Base-by-base conservation (phyloP, 345 rosid genomes). In the Camelina sativa region DNA sequence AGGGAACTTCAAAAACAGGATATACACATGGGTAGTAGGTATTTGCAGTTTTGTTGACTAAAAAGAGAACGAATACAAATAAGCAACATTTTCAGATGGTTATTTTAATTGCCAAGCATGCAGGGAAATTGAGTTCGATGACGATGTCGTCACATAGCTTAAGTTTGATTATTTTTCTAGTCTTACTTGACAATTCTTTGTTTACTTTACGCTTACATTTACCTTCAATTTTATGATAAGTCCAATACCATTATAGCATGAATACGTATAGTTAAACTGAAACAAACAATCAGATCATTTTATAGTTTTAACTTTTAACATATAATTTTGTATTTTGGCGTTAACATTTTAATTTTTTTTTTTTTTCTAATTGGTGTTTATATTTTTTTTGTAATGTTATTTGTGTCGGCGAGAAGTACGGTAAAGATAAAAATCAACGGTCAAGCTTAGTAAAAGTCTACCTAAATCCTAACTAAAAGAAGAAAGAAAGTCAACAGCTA, bases 381-480 rank as follows among this genome's bases (percentile, higher is more conserved):
- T 0, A 28, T 25, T 25, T 47, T 7, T 34, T 34, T 47, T 2
- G 15, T 16, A 16, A 48, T 17, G 0, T 28, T 4, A 4, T 16
- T 25, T 52, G 11, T 32, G 57, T 64, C 11, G 46, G 77, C 65
- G 50, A 64, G 19, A 73, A 53, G 56, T 16, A 47, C 22, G 72
- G 77, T 54, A 73, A 41, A 59, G 43, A 15, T 32, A 13, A 46
- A 34, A 28, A 28, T 56, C 65, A 65, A 73, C 32, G 15, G 15
- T 30, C 70, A 54, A 19, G 37, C 67, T 38, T 40, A 52, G 13
- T 6, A 34, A 66, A 61, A 71, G 69, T 68, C 74, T 63, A 60
- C 74, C 63, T 67, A 61, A 61, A 75, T 67, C 71, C 72, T 51
- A 68, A 60, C 67, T 11, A 75, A 7, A 4, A 10, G 25, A 50